Base-by-base conservation (phyloP, 1,284 basidiomycete species). In the Microbotryum violaceum region DNA sequence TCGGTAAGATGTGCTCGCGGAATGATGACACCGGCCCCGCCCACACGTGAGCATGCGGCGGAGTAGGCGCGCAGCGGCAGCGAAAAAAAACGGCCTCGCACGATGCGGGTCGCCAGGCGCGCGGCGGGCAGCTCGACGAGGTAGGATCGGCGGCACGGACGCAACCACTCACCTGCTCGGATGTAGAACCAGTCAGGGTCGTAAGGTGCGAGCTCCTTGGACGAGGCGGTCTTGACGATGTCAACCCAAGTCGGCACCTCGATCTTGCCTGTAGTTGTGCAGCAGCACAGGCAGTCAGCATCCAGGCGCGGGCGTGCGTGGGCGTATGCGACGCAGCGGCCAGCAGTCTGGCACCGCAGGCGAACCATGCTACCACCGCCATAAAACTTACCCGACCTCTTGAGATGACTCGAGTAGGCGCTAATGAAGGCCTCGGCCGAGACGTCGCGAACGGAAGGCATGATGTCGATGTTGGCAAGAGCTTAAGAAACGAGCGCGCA, bases 151-250 rank as follows among this genome's bases (percentile, higher is more conserved):
- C 20, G 45, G 56, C 44, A 54, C 16, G 49, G 33, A 16, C 37
- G 37, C 37, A 16, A 18, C 12, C 37, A 78, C 85, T 74, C 75
- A 93, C 92, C 92, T 79, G 93, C 89, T 74, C 94, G 91, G 76
- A 96, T 83, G 81, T 98, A 98, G 85, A 86, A 99, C 94, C 94
- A 99, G 80, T 98, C 96, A 57, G 91, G 89, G 80, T 98, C 92
- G 81, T 97, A 97, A 62, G 94, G 94, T 59, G 93, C 93, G 70
- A 94, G 90, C 82, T 99, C 94, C 82, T 97, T 98, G 84, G 83
- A 94, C 68, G 88, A 80, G 76, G 91, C 96, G 65, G 94, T 99
- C 84, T 99, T 99, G 78, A 98, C 94, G 74, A 97, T 83, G 80
- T 99, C 94, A 66, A 92, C 94, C 96, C 96, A 99, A 79, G 86